These are phyloP conservation scores for Aspergillus melleus DNA, from an alignment of 2,329 filamentous ascomycete genomes.

Conservation along the genomic window DNA sequence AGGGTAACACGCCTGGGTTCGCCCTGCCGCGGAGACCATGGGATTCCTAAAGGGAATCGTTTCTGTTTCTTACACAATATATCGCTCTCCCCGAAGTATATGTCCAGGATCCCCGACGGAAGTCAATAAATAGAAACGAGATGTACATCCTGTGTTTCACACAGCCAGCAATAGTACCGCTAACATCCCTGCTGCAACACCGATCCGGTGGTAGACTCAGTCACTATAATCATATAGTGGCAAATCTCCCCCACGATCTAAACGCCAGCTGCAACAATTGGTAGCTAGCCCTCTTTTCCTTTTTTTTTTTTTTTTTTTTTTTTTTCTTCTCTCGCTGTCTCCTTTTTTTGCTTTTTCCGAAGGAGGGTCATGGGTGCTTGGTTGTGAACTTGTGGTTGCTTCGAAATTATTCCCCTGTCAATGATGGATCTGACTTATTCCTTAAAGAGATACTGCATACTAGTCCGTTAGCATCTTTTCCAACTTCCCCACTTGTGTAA, in stretches of 20 bases:
- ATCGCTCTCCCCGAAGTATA: not conserved
- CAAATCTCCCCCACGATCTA: constrained; percentile 29
- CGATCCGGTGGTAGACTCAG: constrained; percentile 17
- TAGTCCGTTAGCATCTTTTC: not conserved
- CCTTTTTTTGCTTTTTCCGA: constrained; percentile 12
- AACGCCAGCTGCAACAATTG: constrained; percentile 14
- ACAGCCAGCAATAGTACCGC: constrained; percentile 7
- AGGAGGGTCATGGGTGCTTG: constrained; percentile 1
- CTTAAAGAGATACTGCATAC: constrained; percentile 20
- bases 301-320: constrained; percentile 8
- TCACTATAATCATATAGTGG: constrained; percentile 20
- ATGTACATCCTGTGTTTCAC: constrained; percentile 16
- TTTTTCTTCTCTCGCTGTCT: constrained; percentile 1
- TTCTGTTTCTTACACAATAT: constrained; percentile 14
- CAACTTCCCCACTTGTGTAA: not conserved
- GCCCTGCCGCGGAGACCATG: constrained; percentile 6
- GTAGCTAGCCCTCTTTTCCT: constrained; percentile 11
- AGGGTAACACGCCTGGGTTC: not conserved
- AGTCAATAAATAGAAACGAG: constrained; percentile 7
- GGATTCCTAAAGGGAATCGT: constrained; percentile 5
- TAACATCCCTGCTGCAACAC: constrained; percentile 18
- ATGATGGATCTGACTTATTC: constrained; percentile 17
- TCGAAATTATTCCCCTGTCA: constrained; percentile 14
- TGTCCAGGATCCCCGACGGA: not conserved
- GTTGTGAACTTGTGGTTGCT: constrained; percentile 9